Evolutionary conservation across 345 rosid species (phyloP), one percentile per base, ranked within the genome.

Genomic region (Leavenworthia alabamica): DNA sequence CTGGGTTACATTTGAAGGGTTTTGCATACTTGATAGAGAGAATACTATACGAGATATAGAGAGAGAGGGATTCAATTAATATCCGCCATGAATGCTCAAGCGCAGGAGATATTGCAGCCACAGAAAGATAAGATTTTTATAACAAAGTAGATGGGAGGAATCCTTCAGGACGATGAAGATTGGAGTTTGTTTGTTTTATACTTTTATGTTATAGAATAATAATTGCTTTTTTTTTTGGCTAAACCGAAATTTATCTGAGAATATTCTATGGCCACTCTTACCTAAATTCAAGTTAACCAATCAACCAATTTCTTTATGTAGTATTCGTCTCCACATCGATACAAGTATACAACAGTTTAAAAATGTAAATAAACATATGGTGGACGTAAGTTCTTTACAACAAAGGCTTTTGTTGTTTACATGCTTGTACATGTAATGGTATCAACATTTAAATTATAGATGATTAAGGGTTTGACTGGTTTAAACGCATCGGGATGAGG

Each of bases 1-100:
- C 27, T 77, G 88, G 33, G 80, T 62, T 28, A 76, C 81, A 4
- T 86, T 64, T 35, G 92, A 82, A 43, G 90, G 80, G 64, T 65
- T 80, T 66, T 80, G 84, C 98, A 92, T 91, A 44, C 11, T 72
- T 66, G 63, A 52, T 48, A 14, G 6, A 5, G 37, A 6, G 7
- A 6, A 57, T 13, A 41, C 23, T n/a, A 15, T 9, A 20, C 1
- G n/a, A 55, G 27, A 37, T 8, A 15, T 4, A 26, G 40, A 49
- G n/a, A 55, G 27, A 37, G n/a, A 15, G 7, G 17, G 40, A 49
- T 26, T 64, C 42, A 57, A 49, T 41, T 7, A 31, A 8, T 31
- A 28, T 27, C 2, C n/a, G 59, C 39, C 64, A 62, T 55, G 57
- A 36, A 15, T 6, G 66, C 50, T 50, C 52, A 14, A 46, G 20